Conservation (phyloP, 257 asterid species). For the Oldenlandia corymbosa region DNA sequence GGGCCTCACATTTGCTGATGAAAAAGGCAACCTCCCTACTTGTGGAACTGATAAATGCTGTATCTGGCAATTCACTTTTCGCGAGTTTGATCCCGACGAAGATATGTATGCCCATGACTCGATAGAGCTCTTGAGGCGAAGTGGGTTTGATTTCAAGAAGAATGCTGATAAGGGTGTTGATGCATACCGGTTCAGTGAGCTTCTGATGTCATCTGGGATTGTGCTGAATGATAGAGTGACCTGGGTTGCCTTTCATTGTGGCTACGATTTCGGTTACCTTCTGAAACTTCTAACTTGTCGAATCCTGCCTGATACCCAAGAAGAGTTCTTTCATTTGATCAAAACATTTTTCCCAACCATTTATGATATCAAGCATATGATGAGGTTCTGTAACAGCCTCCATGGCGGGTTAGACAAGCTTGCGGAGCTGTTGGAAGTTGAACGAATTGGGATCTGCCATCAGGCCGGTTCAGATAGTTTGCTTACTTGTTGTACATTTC, state of each 20-base stretch:
- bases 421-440: conserved; percentile 26
- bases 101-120: conserved; percentile 34
- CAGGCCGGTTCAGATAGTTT: conserved; percentile 45
- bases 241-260: conserved; percentile 34
- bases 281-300: conserved; percentile 29
- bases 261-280: conserved; percentile 32
- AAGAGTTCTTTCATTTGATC: conserved; percentile 24
- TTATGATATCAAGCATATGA: conserved; percentile 35
- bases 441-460: conserved; percentile 33
- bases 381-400: conserved; percentile 29
- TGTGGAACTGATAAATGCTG: conserved; percentile 35
- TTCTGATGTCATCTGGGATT: conserved; percentile 36
- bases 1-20: conserved; percentile 34
- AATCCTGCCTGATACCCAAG: conserved; percentile 30
- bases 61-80: conserved; percentile 37
- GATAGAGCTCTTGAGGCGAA: conserved; percentile 25
- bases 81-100: conserved; percentile 28
- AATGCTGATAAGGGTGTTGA: conserved; percentile 26
- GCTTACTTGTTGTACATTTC: conserved; percentile 33
- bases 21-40: conserved; percentile 35
- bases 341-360: conserved; percentile 26
- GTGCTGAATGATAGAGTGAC: conserved; percentile 31
- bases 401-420: conserved; percentile 36
- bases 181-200: conserved; percentile 27
- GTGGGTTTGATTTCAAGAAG: conserved; percentile 33